A percentile compares a stretch with the other conserved stretches of the same genome.
Conservation (phyloP, 2,329 filamentous ascomycete genomes). For the Lasiodiplodia theobromae region DNA sequence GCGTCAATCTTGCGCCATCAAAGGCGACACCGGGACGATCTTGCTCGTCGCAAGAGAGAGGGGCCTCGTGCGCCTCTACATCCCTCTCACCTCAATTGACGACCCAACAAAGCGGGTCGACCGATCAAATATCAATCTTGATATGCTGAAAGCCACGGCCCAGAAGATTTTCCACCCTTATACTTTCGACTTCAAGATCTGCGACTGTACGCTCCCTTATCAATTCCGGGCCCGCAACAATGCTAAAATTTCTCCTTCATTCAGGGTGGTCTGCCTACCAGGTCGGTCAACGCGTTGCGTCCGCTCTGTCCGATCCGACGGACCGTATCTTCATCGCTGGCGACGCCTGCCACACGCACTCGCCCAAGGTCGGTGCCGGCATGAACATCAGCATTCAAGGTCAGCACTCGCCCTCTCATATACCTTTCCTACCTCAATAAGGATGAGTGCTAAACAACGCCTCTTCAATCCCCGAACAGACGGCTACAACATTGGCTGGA, state of each 20-base stretch:
- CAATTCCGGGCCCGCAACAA: no score
- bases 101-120: not conserved
- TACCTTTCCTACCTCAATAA: not conserved
- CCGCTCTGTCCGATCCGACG: conserved; percentile 50
- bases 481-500: conserved; percentile 65
- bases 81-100: conserved; percentile 38
- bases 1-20: conserved; percentile 57
- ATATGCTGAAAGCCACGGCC: not conserved
- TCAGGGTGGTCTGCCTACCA: conserved; percentile 78
- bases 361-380: conserved; percentile 74
- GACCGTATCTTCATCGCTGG: conserved; percentile 71
- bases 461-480: conserved; percentile 47
- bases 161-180: conserved; percentile 59
- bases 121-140: conserved; percentile 7
- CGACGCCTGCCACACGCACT: conserved; percentile 72
- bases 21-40: conserved; percentile 54
- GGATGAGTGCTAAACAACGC: not conserved
- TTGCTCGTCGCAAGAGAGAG: conserved; percentile 62
- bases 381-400: conserved; percentile 67
- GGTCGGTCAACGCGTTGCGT: conserved; percentile 74
- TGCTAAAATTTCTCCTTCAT: conserved; percentile 36
- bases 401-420: not conserved
- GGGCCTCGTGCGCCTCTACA: conserved; percentile 66
- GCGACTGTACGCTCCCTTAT: not conserved
- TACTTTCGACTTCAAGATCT: conserved; percentile 6